Base-by-base conservation (phyloP, 495 filamentous ascomycete species). In the Cudoniella acicularis region DNA sequence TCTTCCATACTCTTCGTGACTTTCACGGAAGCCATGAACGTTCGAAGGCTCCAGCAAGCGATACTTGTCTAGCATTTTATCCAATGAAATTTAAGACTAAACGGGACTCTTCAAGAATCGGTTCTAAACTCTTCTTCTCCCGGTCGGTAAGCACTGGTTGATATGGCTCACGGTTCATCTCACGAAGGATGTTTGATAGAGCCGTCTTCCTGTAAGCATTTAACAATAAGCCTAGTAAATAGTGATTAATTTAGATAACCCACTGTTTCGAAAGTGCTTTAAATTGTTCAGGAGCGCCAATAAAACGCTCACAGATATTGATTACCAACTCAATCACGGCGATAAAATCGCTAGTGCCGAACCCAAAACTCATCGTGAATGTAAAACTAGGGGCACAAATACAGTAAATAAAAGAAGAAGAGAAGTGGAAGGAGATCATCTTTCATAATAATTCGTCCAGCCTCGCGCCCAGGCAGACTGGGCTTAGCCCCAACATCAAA, bases 281-380 rank as follows among this genome's bases (percentile, higher is more conserved):
- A 45, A 68, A 72, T 57, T 71, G 60, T 6, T 22, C 26, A 27
- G 70, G 71, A 11, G 67, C 67, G 22, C 61, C 57, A 2, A 59
- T 60, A 50, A 71, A 72, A 20, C 60, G 54, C 45, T 59, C 66
- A n/a, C 65, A 61, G 47, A 74, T 24, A 40, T 62, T 60, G 11
- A 59, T 64, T 20, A 54, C 64, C 3, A 72, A 63, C 36, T 69
- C 18, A 17, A 67, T 52, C 40, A 62, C 30, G 1, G 68, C 50
- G 53, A 71, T 4, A n/a, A 48, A 48, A n/a, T 18, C 21, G 21
- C 45, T 10, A 6, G 9, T 9, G n/a, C 21, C 10, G 47, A 68
- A 72, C 21, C 69, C 70, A 56, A 72, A 70, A 47, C 69, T 72
- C 70, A 72, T 74, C 46, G 42, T 66, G 61, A 52, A 6, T n/a